These are phyloP conservation scores for Pythium phragmiticola DNA, from an alignment of 352 stramenopile species.

Conservation along the genomic window DNA sequence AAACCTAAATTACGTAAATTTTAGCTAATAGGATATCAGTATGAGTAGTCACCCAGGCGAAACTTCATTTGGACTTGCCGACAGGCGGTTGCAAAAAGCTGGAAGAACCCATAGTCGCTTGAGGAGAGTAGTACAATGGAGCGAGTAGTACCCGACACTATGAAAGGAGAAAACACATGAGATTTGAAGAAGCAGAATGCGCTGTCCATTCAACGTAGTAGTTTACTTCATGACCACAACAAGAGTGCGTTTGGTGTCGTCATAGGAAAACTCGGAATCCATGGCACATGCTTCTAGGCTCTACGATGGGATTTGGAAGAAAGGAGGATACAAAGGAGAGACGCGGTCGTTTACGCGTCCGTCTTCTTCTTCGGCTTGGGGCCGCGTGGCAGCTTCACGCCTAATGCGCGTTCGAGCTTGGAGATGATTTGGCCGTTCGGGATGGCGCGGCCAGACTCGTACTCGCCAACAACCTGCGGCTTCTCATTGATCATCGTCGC, in stretches of 20 bases:
- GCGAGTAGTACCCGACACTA: too few species aligned
- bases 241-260: too few species aligned
- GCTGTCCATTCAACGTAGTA: too few species aligned
- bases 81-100: background rate
- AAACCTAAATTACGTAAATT: background rate
- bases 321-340: background rate
- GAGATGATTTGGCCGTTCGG: constrained; percentile 97
- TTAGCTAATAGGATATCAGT: background rate
- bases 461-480: constrained; percentile 96
- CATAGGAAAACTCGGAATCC: too few species aligned
- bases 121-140: too few species aligned
- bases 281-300: too few species aligned
- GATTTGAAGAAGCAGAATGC: too few species aligned
- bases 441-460: constrained; percentile 97
- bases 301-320: too few species aligned
- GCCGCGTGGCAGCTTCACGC: constrained; percentile 79
- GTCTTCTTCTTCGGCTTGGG: constrained; percentile 62
- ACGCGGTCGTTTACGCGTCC: constrained; percentile 12
- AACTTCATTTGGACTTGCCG: background rate
- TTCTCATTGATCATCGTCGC: constrained; percentile 95
- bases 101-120: too few species aligned
- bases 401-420: constrained; percentile 96
- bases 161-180: too few species aligned
- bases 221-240: too few species aligned
- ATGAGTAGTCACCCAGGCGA: background rate